phyloP scores from a whole-genome alignment of 768 basidiomycete species.

The Paxillus involutus region DNA sequence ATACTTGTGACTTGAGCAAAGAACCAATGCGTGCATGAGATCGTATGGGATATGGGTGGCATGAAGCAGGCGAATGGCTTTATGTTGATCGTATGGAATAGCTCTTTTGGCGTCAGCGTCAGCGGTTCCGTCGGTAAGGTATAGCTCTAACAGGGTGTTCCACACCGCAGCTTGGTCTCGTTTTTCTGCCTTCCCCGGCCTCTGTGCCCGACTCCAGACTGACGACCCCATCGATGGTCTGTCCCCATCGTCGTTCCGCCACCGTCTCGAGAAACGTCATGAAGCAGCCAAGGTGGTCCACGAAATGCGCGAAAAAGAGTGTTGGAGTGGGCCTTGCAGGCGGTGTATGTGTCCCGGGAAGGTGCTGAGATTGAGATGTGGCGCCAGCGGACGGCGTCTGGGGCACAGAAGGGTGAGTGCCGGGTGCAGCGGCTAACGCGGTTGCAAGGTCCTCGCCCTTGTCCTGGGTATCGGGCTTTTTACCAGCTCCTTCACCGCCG shows the following conservation, averaged over 20 bases:
- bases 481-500: conserved; percentile 22
- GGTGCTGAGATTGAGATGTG: conserved; percentile 11
- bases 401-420: conserved; percentile 7
- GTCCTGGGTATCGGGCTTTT: conserved; percentile 12
- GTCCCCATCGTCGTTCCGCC: conserved; percentile 76
- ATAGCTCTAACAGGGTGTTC: conserved; percentile 96
- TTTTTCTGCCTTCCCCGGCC: conserved; percentile 44
- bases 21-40: conserved; percentile 87
- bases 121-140: conserved; percentile 19
- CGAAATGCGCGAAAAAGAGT: conserved; percentile 91
- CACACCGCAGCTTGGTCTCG: conserved; percentile 85
- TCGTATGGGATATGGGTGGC: conserved; percentile 74
- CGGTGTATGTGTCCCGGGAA: conserved; percentile 27
- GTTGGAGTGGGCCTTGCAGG: conserved; percentile 73
- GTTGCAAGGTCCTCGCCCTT: conserved; percentile 15
- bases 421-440: conserved; percentile 27
- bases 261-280: conserved; percentile 88
- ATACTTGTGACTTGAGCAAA: conserved; percentile 84
- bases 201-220: conserved; percentile 7
- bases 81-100: conserved; percentile 33
- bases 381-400: conserved; percentile 8
- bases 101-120: conserved; percentile 35
- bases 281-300: conserved; percentile 84
- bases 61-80: conserved; percentile 72
- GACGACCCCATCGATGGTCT: conserved; percentile 49